A percentile compares a stretch with the other conserved stretches of the same genome.
These are phyloP conservation scores for Starmerella bombi DNA, from an alignment of 805 yeast species.

Conservation along the genomic window DNA sequence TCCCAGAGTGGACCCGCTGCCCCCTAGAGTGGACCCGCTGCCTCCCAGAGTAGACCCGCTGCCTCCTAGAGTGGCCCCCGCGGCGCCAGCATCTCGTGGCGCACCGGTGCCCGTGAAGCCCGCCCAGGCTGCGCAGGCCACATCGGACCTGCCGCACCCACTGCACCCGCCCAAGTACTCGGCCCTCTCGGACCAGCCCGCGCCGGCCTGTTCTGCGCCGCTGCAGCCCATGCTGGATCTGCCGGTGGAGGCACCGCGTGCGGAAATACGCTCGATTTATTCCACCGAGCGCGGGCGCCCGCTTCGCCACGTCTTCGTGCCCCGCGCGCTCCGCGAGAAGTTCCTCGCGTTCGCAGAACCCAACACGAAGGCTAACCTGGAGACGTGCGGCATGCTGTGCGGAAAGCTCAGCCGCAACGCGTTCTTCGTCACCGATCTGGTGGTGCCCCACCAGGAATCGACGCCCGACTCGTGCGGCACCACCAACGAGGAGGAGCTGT, in stretches of 20 bases:
- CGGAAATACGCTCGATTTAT: slow-evolving; percentile 1
- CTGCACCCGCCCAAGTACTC: not conserved
- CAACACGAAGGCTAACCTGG: slow-evolving; percentile 41
- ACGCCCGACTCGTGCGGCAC: slow-evolving; percentile 53
- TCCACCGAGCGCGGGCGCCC: slow-evolving; percentile 6
- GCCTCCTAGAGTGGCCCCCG: not conserved
- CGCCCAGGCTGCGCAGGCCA: not conserved
- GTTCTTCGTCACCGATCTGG: slow-evolving; percentile 46
- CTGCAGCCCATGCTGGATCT: slow-evolving; percentile 94
- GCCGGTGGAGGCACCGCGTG: too few relatives aligned
- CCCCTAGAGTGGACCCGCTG: not conserved
- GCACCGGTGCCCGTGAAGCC: not conserved
- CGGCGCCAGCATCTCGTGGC: not conserved
- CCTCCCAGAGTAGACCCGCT: not conserved
- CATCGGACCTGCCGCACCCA: not conserved
- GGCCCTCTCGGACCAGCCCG: slow-evolving; percentile 31
- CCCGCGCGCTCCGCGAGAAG: slow-evolving; percentile 31
- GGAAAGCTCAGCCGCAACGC: slow-evolving; percentile 51
- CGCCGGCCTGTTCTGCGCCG: slow-evolving; percentile 96
- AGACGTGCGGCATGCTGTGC: slow-evolving; percentile 56
- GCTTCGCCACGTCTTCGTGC: slow-evolving; percentile 40
- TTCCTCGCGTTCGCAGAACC: slow-evolving; percentile 37
- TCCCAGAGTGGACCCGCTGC: not conserved
- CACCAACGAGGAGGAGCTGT: slow-evolving; percentile 44
- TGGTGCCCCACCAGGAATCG: slow-evolving; percentile 50